Conservation (phyloP, 164 flowering plant genomes). For the Annona squamosa region DNA sequence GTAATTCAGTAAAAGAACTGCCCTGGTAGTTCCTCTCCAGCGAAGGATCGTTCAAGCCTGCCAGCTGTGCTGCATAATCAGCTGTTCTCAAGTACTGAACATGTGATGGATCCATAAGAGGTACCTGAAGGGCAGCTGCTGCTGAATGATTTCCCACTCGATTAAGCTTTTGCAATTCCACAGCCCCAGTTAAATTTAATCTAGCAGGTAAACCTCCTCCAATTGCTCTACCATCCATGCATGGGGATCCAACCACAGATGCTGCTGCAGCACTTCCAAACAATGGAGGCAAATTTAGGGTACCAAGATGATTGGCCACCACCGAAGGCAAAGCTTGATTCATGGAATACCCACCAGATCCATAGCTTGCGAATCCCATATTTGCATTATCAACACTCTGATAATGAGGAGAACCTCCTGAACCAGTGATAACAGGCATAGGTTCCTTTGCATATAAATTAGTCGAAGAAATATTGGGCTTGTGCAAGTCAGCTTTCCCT, state of each 20-base stretch:
- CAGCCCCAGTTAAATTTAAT: slow-evolving; percentile 44
- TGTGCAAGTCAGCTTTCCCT: slow-evolving; percentile 29
- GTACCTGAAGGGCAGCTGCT: slow-evolving; percentile 36
- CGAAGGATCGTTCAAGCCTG: slow-evolving; percentile 39
- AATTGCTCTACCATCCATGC: slow-evolving; percentile 45
- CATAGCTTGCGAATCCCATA: slow-evolving; percentile 42
- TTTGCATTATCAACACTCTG: slow-evolving; percentile 34
- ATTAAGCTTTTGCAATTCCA: slow-evolving; percentile 41
- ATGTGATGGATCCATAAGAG: slow-evolving; percentile 54
- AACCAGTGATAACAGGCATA: slow-evolving; percentile 21
- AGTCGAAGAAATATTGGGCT: slow-evolving; percentile 12
- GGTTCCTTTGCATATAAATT: not conserved
- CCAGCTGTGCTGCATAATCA: slow-evolving; percentile 60
- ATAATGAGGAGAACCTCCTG: slow-evolving; percentile 45
- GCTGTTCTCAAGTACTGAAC: slow-evolving; percentile 59
- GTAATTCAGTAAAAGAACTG: slow-evolving; percentile 45
- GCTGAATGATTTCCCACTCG: slow-evolving; percentile 45
- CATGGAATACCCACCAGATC: slow-evolving; percentile 38
- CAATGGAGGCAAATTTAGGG: slow-evolving; percentile 45
- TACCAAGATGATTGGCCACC: slow-evolving; percentile 50
- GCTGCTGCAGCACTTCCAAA: slow-evolving; percentile 52
- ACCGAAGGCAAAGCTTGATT: slow-evolving; percentile 53
- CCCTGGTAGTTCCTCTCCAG: slow-evolving; percentile 45
- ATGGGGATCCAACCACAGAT: slow-evolving; percentile 44
- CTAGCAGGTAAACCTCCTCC: slow-evolving; percentile 50